phyloP scores from a whole-genome alignment of 2,329 filamentous ascomycete species.

The Trichoderma cornu-damae region DNA sequence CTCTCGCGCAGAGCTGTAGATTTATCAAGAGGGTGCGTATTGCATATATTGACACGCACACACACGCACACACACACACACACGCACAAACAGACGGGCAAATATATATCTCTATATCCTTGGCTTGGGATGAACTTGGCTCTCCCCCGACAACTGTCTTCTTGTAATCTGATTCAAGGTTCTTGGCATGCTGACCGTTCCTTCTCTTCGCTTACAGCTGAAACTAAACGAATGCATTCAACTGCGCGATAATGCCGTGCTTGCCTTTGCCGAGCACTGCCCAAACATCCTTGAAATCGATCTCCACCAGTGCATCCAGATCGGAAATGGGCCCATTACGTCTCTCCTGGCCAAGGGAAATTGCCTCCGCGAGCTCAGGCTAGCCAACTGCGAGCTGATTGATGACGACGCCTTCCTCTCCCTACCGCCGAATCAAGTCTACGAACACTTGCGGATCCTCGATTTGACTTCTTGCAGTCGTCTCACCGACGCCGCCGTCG shows the following conservation, averaged over 20 bases:
- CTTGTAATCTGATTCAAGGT: not conserved
- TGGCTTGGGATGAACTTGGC: not conserved
- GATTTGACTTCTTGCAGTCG: conserved; percentile 85
- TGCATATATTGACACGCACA: no score
- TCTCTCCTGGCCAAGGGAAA: conserved; percentile 71
- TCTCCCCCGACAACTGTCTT: conserved; percentile 1
- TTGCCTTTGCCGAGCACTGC: conserved; percentile 82
- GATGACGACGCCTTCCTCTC: conserved; percentile 83
- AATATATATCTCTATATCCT: no score
- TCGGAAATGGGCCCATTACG: conserved; percentile 80
- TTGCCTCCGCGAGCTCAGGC: conserved; percentile 81
- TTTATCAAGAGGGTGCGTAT: conserved; percentile 75
- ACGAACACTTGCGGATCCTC: conserved; percentile 86
- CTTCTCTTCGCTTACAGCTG: conserved; percentile 50
- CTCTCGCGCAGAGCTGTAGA: conserved; percentile 73
- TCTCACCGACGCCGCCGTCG: conserved; percentile 79
- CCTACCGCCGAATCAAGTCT: conserved; percentile 62
- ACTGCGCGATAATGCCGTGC: conserved; percentile 73
- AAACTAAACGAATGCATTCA: conserved; percentile 93
- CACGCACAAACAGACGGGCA: no score
- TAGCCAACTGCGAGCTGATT: conserved; percentile 79
- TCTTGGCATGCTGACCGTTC: conserved; percentile 1
- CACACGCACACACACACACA: no score
- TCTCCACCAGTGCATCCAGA: conserved; percentile 73
- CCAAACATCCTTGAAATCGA: conserved; percentile 95